A percentile compares a stretch with the other conserved stretches of the same genome.
Evolutionary conservation across 768 basidiomycete genomes (phyloP).

Genomic region (Amanita jacksonii): DNA sequence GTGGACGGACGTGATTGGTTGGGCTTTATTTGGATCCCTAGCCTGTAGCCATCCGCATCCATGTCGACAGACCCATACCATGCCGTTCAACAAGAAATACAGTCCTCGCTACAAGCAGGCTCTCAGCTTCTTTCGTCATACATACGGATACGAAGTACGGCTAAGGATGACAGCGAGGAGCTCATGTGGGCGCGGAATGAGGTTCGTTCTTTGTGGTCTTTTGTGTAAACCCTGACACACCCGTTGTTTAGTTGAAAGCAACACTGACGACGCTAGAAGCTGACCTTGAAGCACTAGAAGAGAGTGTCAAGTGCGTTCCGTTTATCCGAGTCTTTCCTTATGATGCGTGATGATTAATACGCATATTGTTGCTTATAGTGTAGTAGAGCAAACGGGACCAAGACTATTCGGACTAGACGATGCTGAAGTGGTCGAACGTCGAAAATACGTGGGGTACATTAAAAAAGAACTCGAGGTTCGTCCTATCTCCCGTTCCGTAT

Average conservation of each 20-base stretch:
- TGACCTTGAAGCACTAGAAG: constrained; percentile 89
- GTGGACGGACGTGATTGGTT: too few species aligned
- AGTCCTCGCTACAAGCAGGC: constrained; percentile 62
- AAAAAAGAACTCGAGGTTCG: constrained; percentile 72
- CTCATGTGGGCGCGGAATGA: constrained; percentile 72
- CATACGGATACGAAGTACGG: constrained; percentile 68
- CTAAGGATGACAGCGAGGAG: constrained; percentile 68
- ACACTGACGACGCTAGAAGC: constrained; percentile 73
- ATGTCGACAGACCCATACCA: constrained; percentile 85
- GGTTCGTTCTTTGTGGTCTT: constrained; percentile 28
- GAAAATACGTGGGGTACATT: constrained; percentile 69
- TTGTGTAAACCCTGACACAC: not conserved
- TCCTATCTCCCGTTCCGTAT: constrained; percentile 7
- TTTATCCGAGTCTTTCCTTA: not conserved
- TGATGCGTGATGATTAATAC: constrained; percentile 7
- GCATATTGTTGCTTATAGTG: constrained; percentile 33
- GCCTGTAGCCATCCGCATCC: not conserved
- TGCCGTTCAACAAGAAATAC: constrained; percentile 77
- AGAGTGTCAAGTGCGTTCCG: constrained; percentile 69
- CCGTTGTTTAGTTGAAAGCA: constrained; percentile 48
- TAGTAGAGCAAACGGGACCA: constrained; percentile 80
- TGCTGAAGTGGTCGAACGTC: constrained; percentile 62
- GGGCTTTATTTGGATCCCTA: too few species aligned
- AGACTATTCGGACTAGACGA: constrained; percentile 78
- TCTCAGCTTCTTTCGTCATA: constrained; percentile 66